Evolutionary conservation across 768 basidiomycete species (phyloP).

Genomic region (Boletus reticulatus): DNA sequence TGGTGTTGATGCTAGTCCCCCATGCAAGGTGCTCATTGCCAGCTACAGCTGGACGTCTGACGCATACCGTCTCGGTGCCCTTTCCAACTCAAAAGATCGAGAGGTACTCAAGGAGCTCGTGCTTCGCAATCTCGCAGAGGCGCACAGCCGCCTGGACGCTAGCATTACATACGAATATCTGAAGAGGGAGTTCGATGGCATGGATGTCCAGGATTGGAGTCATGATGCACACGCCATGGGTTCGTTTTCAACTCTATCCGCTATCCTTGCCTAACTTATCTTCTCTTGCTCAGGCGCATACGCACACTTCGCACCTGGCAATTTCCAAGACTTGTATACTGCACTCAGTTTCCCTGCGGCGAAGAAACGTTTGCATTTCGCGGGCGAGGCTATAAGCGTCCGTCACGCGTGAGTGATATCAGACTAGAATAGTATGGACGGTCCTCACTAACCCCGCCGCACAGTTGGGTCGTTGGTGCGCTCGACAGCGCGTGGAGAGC

Average conservation of each 20-base stretch:
- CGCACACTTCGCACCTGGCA: constrained; percentile 40
- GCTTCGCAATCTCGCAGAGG: constrained; percentile 22
- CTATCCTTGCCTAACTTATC: background rate
- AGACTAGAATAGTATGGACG: constrained; percentile 15
- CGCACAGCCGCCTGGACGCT: constrained; percentile 9
- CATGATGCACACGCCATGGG: constrained; percentile 34
- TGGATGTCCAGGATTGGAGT: constrained; percentile 35
- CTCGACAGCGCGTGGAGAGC: constrained; percentile 38
- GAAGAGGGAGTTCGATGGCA: constrained; percentile 17
- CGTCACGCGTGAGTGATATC: constrained; percentile 11
- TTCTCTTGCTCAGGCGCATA: constrained; percentile 34
- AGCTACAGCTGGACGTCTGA: constrained; percentile 43
- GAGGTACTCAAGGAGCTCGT: constrained; percentile 27
- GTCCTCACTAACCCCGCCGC: background rate
- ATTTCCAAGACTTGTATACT: constrained; percentile 34
- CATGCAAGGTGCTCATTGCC: constrained; percentile 35
- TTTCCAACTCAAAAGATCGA: constrained; percentile 18
- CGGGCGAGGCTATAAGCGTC: constrained; percentile 14
- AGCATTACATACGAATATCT: constrained; percentile 20
- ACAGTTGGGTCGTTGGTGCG: constrained; percentile 39
- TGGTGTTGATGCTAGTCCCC: constrained; percentile 21
- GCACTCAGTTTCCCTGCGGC: constrained; percentile 32
- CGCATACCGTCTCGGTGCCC: constrained; percentile 35
- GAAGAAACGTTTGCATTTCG: constrained; percentile 12
- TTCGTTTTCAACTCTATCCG: constrained; percentile 5